Conservation (phyloP, 2,329 filamentous ascomycete species). For the Ascomycota sp. region DNA sequence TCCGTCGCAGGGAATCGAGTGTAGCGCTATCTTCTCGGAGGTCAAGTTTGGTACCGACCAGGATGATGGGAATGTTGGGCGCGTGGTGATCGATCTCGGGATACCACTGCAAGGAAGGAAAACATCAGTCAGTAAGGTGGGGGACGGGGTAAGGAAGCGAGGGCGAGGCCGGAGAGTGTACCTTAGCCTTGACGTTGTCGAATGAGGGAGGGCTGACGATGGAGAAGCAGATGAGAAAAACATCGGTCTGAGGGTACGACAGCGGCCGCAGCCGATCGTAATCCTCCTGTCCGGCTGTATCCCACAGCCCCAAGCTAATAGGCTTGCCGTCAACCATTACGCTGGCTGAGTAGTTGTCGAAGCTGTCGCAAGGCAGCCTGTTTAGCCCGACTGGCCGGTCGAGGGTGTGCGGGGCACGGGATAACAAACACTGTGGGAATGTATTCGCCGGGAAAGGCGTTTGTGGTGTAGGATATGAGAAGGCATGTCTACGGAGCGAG, state of each 20-base stretch:
- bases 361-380: too few species aligned
- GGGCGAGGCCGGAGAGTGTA: slow-evolving; percentile 19
- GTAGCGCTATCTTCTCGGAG: slow-evolving; percentile 75
- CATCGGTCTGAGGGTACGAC: slow-evolving; percentile 95
- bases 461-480: slow-evolving; percentile 97
- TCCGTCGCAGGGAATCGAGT: slow-evolving; percentile 61
- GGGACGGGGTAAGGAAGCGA: neutral
- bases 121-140: slow-evolving; percentile 3
- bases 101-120: slow-evolving; percentile 49
- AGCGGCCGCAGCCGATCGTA: slow-evolving; percentile 80
- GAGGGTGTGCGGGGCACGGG: neutral
- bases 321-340: slow-evolving; percentile 98
- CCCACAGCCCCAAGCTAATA: slow-evolving; percentile 91
- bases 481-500: slow-evolving; percentile 60
- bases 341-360: slow-evolving; percentile 97
- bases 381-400: too few species aligned
- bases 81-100: slow-evolving; percentile 96
- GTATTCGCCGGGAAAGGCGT: slow-evolving; percentile 99
- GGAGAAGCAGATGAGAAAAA: slow-evolving; percentile 96
- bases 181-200: slow-evolving; percentile 98
- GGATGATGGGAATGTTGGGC: slow-evolving; percentile 84
- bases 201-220: slow-evolving; percentile 95
- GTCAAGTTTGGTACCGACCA: slow-evolving; percentile 94
- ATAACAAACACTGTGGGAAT: slow-evolving; percentile 84
- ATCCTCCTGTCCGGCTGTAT: slow-evolving; percentile 98